A percentile compares a stretch with the other conserved stretches of the same genome.
These are phyloP conservation scores for Heritiera fomes DNA, from an alignment of 345 rosid genomes.

Conservation along the genomic window DNA sequence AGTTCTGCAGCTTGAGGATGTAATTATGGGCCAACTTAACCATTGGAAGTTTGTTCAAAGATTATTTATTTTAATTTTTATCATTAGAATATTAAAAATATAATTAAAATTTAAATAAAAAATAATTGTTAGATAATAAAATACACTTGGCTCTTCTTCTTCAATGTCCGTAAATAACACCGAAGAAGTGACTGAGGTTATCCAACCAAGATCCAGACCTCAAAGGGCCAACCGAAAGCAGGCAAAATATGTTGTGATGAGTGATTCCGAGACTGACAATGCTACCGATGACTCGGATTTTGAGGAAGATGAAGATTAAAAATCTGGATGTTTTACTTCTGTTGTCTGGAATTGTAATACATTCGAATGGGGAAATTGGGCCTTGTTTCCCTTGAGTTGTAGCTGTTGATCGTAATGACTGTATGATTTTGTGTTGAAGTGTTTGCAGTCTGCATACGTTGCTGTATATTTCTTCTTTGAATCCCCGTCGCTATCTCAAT, in stretches of 20 bases:
- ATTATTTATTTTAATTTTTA: too few relatives aligned
- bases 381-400: not conserved
- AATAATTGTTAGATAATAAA: too few relatives aligned
- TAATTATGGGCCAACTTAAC: too few relatives aligned
- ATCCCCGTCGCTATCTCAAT: too few relatives aligned
- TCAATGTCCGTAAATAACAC: not conserved
- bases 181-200: constrained; percentile 24
- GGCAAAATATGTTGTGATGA: constrained; percentile 57
- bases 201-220: constrained; percentile 56
- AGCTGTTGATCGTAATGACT: too few relatives aligned
- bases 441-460: too few relatives aligned
- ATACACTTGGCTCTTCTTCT: constrained; percentile 24
- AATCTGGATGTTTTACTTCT: not conserved
- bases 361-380: constrained; percentile 11
- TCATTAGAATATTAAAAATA: too few relatives aligned
- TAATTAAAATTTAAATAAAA: too few relatives aligned
- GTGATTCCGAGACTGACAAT: constrained; percentile 67
- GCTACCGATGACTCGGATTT: constrained; percentile 59
- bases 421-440: too few relatives aligned
- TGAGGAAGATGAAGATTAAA: constrained; percentile 43
- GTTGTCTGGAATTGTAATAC: not conserved
- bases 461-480: too few relatives aligned
- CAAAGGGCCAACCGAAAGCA: constrained; percentile 53
- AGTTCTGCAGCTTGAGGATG: too few relatives aligned
- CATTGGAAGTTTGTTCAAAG: too few relatives aligned